These are phyloP conservation scores for Helotiales sp. DNA, from an alignment of 2,329 filamentous ascomycete species.

Conservation along the genomic window DNA sequence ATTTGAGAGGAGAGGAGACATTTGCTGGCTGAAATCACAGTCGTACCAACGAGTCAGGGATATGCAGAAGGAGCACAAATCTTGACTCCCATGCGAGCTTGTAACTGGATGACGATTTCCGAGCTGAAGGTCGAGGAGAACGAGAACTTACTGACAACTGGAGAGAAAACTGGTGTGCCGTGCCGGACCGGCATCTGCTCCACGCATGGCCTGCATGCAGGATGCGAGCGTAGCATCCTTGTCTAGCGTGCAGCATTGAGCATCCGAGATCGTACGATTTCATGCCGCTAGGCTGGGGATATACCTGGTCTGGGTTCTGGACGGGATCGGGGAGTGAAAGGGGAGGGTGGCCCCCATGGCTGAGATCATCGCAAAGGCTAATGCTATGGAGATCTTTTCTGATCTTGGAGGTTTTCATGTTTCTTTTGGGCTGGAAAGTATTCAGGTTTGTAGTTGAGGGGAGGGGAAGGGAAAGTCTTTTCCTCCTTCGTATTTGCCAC, in stretches of 20 bases:
- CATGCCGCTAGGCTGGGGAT: not conserved
- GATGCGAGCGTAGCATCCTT: not conserved
- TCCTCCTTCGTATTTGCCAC: not conserved
- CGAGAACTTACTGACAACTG: not conserved
- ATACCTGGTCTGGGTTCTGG: not conserved
- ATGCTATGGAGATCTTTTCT: slow-evolving; percentile 6
- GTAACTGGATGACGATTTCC: not conserved
- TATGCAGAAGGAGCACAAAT: not conserved
- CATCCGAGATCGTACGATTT: slow-evolving; percentile 6
- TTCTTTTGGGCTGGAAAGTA: not conserved
- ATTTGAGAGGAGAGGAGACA: not conserved
- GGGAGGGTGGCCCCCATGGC: not conserved
- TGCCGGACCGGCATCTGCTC: slow-evolving; percentile 4
- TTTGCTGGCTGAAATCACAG: not conserved
- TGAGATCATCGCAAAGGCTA: not conserved
- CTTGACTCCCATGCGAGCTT: not conserved
- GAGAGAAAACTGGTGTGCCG: not conserved
- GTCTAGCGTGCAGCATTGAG: not conserved
- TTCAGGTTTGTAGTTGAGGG: not conserved
- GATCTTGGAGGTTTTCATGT: not conserved
- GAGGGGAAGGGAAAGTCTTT: not conserved
- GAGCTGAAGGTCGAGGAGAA: not conserved
- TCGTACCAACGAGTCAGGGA: slow-evolving; percentile 1
- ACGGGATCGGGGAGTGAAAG: not conserved
- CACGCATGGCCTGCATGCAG: slow-evolving; percentile 2